Evolutionary conservation across 2,329 filamentous ascomycete species (phyloP), one percentile per base, ranked within the genome.

Genomic region (Fusarium cicatricum): DNA sequence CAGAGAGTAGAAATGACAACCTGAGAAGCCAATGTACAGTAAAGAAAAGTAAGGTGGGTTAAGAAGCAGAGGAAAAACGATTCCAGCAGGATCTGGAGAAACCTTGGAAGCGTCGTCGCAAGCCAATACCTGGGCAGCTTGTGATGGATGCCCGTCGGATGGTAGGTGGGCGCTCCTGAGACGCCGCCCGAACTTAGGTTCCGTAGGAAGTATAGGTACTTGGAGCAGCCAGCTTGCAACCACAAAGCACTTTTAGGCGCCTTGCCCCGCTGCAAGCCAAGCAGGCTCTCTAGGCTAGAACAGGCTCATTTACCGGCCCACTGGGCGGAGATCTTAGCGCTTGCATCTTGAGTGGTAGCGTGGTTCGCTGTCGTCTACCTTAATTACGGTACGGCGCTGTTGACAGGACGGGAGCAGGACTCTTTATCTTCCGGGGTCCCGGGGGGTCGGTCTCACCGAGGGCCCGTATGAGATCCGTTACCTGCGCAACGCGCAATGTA

Each of bases 31-130:
- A 45, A 42, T 36, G 37, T 10, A 39, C 19, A 26, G n/a, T 50
- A 44, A 7, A 40, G 12, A 26, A 23, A 14, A 34, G 19, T 44
- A 38, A 21, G 36, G 31, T 36, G 52, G n/a, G n/a, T n/a, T n/a
- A n/a, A 42, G 44, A 42, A 48, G 29, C 29, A 41, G 17, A 28
- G 57, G 34, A 53, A 52, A 42, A n/a, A 15, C 53, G 28, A 17
- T 23, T 31, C 41, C 28, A 28, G 15, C 15, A 6, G 42, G 36
- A 52, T 48, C 28, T 58, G 16, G 43, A 57, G 55, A 63, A 62
- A 60, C 59, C 55, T 60, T 63, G 60, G 60, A 62, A 62, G 48
- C 42, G 59, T 60, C 42, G 59, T 62, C 39, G 45, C 54, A 55
- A 42, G 29, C 56, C 57, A 42, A 44, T 33, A 48, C 23, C n/a